A percentile compares a stretch with the other conserved stretches of the same genome.
phyloP scores from a whole-genome alignment of 169 alveolate species.

The Eimeria nieschulzi region DNA sequence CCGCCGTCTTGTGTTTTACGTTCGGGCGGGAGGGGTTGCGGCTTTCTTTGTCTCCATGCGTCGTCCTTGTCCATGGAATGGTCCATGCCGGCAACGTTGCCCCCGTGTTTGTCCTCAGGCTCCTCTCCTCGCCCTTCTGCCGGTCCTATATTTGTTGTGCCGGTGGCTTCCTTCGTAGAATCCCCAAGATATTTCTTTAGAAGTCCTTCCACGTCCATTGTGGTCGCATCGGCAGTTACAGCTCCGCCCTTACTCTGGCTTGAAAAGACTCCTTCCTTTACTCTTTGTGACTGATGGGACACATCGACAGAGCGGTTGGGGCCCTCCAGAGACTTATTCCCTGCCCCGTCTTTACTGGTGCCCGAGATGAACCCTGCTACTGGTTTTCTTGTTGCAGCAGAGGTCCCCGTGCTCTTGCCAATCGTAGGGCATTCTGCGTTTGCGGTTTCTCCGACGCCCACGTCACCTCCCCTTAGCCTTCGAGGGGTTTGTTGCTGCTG shows the following conservation, averaged over 20 bases:
- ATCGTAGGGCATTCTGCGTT: not conserved
- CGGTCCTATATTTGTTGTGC: not conserved
- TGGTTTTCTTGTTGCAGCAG: not conserved
- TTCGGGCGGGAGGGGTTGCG: no score
- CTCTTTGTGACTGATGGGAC: not conserved
- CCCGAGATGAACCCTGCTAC: not conserved
- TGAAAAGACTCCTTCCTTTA: not conserved
- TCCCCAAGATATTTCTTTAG: conserved; percentile 25
- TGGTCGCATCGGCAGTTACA: not conserved
- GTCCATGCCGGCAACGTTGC: no score
- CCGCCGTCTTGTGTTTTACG: no score
- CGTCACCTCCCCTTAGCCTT: not conserved
- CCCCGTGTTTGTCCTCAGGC: not conserved
- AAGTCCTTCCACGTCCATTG: conserved; percentile 15
- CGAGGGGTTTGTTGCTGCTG: not conserved
- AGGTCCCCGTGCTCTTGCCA: not conserved
- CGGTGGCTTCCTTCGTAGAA: not conserved
- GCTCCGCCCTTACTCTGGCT: not conserved
- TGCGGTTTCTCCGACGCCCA: not conserved
- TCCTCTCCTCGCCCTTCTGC: not conserved
- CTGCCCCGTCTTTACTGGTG: no score
- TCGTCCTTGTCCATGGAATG: no score
- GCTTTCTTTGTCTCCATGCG: no score
- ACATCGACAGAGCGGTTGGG: not conserved
- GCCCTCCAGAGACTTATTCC: not conserved